Conservation (phyloP, 177 flowering plant species). For the Vitis hybrid region DNA sequence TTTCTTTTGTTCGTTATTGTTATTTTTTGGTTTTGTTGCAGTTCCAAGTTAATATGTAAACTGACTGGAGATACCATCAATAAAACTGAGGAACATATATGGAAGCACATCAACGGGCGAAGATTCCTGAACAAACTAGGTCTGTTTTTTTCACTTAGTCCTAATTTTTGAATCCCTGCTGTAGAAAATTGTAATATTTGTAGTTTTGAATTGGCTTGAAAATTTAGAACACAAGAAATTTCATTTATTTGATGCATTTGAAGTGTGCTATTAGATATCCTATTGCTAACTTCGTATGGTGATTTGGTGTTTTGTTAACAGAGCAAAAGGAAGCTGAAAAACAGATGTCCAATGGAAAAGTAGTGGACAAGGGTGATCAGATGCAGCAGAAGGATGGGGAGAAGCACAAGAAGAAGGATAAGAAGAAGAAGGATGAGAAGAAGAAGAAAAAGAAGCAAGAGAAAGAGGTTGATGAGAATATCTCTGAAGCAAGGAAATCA, state of each 20-base stretch:
- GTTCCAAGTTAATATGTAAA: conserved; percentile 80
- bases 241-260: background rate
- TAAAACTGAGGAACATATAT: conserved; percentile 89
- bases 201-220: no score
- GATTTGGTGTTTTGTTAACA: conserved; percentile 21
- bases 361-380: conserved; percentile 23
- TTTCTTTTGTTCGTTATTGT: background rate
- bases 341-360: conserved; percentile 18
- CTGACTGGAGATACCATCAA: conserved; percentile 78
- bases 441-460: conserved; percentile 27
- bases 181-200: background rate
- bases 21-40: conserved; percentile 26
- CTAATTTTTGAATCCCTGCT: background rate
- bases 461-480: conserved; percentile 22
- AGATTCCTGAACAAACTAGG: conserved; percentile 82
- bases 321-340: conserved; percentile 62
- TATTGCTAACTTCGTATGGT: background rate
- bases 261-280: no score
- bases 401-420: conserved; percentile 18
- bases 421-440: conserved; percentile 20
- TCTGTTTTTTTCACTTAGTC: conserved; percentile 17
- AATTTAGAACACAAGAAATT: no score
- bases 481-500: conserved; percentile 36
- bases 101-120: conserved; percentile 93
- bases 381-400: conserved; percentile 18